Conservation (phyloP, 1,139 yeast species). For the Oligophagozyma castellii region DNA sequence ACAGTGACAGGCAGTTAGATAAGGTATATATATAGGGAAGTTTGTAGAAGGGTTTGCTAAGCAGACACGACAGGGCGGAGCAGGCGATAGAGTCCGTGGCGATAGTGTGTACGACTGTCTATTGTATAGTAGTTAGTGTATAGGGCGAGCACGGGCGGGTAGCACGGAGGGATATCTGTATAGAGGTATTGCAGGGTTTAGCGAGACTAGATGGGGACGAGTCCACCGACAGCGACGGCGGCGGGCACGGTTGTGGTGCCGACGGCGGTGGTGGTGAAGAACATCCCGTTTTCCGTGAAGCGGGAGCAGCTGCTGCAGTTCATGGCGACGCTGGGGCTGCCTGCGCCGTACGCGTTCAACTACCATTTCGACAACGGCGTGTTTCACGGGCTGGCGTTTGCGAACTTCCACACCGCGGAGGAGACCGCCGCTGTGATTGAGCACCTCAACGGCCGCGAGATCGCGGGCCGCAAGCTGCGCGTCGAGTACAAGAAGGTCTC, state of each 20-base stretch:
- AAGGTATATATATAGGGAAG: too few species aligned
- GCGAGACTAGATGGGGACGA: not conserved
- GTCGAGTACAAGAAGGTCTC: constrained; percentile 96
- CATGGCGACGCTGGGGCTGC: constrained; percentile 77
- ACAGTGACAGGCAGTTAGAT: too few species aligned
- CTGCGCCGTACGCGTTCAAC: constrained; percentile 93
- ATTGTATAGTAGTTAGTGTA: too few species aligned
- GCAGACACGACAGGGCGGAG: too few species aligned
- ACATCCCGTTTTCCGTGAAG: constrained; percentile 93
- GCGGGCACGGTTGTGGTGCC: constrained; percentile 37
- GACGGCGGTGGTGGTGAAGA: constrained; percentile 93
- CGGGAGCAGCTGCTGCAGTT: constrained; percentile 91
- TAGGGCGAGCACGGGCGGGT: too few species aligned
- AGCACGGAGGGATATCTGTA: too few species aligned
- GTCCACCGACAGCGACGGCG: not conserved
- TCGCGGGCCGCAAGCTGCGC: constrained; percentile 87
- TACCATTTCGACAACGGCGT: constrained; percentile 98
- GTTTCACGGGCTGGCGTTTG: constrained; percentile 95
- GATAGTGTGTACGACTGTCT: too few species aligned
- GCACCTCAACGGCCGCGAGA: constrained; percentile 79
- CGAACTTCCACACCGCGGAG: constrained; percentile 87
- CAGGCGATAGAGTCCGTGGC: too few species aligned
- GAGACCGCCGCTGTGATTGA: constrained; percentile 82
- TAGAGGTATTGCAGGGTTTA: too few species aligned
- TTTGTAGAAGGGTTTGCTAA: too few species aligned